These are phyloP conservation scores for Gamarada debralockiae DNA, from an alignment of 495 filamentous ascomycete species.

Conservation along the genomic window DNA sequence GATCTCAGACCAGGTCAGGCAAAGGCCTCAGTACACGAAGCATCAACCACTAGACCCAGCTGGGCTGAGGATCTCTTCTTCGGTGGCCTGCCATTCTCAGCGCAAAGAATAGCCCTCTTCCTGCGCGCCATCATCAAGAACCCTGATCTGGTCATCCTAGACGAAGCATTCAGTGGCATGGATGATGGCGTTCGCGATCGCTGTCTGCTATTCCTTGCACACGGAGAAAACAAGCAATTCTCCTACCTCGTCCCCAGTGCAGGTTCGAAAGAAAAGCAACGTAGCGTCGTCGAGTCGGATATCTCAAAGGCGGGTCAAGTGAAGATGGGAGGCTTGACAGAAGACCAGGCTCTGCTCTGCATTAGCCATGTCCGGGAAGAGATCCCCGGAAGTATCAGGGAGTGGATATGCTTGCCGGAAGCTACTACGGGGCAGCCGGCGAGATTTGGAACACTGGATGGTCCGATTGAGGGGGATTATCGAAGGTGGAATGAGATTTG, in stretches of 20 bases:
- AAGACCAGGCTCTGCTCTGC: conserved; percentile 74
- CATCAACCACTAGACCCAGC: conserved; percentile 31
- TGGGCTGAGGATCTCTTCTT: conserved; percentile 73
- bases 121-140: conserved; percentile 76
- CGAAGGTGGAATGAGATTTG: conserved; percentile 59
- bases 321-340: conserved; percentile 49
- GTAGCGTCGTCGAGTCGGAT: conserved; percentile 37
- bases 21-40: not conserved
- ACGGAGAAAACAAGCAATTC: conserved; percentile 46
- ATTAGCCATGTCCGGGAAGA: conserved; percentile 91
- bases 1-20: conserved; percentile 59
- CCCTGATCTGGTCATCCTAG: conserved; percentile 85
- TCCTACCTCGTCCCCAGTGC: conserved; percentile 13
- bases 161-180: conserved; percentile 92
- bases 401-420: conserved; percentile 78
- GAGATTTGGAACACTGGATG: conserved; percentile 52
- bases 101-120: conserved; percentile 83
- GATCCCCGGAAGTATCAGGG: conserved; percentile 71
- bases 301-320: conserved; percentile 33
- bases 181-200: conserved; percentile 76
- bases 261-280: conserved; percentile 7
- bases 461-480: conserved; percentile 49
- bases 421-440: conserved; percentile 50
- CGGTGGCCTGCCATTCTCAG: conserved; percentile 67
- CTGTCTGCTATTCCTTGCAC: conserved; percentile 71